Evolutionary conservation across 2,329 filamentous ascomycete species (phyloP).

Genomic region (Colletotrichum salicis): DNA sequence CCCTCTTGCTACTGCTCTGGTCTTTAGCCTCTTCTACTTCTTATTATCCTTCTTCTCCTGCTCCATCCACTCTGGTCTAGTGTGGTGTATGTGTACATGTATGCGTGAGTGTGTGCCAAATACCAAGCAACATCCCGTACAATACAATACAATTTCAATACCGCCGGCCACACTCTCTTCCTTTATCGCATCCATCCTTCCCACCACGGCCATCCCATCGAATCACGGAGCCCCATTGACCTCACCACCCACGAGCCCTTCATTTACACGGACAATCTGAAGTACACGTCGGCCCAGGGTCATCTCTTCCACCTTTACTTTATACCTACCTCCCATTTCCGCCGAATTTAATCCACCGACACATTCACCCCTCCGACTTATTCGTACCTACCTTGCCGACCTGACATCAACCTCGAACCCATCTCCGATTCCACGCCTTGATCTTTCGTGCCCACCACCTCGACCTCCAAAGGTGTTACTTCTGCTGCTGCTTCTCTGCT

Average conservation of each 20-base stretch:
- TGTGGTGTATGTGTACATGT: not conserved
- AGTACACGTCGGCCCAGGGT: slow-evolving; percentile 1
- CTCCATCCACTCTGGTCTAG: not conserved
- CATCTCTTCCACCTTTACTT: not conserved
- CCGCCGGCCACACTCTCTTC: slow-evolving; percentile 1
- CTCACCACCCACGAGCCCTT: slow-evolving; percentile 30
- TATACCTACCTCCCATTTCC: not conserved
- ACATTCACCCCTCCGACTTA: slow-evolving; percentile 3
- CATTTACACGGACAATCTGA: slow-evolving; percentile 35
- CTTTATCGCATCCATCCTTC: slow-evolving; percentile 12
- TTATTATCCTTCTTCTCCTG: not conserved
- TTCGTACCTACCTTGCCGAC: not conserved
- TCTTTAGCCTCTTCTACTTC: not conserved
- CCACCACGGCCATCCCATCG: slow-evolving; percentile 20
- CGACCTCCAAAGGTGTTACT: not conserved
- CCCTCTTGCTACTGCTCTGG: not conserved
- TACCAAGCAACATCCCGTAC: slow-evolving; percentile 1
- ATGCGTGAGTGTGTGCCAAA: not conserved
- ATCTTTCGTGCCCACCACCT: not conserved
- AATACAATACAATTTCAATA: slow-evolving; percentile 29
- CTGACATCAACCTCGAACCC: not conserved
- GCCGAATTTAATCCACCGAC: not conserved
- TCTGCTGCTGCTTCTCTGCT: not conserved
- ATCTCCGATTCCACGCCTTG: not conserved
- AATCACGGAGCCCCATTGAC: slow-evolving; percentile 29